These are phyloP conservation scores for Podospora didyma DNA, from an alignment of 495 filamentous ascomycete species.

Conservation along the genomic window DNA sequence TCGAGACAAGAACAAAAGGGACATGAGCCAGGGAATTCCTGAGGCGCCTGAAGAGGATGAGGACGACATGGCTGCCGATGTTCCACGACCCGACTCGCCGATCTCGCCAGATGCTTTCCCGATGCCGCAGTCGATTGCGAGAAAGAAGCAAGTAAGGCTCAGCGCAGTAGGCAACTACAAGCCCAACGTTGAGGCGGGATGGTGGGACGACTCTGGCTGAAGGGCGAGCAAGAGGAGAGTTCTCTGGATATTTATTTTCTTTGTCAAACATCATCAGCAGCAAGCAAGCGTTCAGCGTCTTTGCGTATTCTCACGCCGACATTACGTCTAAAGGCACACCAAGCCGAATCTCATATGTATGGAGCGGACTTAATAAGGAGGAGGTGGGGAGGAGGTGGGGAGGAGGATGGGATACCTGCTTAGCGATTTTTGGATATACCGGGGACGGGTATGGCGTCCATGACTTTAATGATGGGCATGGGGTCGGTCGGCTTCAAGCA, in stretches of 20 bases:
- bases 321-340: neutral
- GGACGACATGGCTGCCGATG: conserved; percentile 10
- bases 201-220: conserved; percentile 41
- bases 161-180: conserved; percentile 41
- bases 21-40: neutral
- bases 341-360: neutral
- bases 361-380: neutral
- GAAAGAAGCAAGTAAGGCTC: conserved; percentile 42
- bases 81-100: conserved; percentile 35
- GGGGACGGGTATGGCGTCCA: neutral
- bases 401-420: conserved; percentile 7
- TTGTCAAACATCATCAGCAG: too few relatives aligned
- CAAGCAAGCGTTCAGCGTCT: too few relatives aligned
- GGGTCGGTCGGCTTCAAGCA: neutral
- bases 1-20: neutral
- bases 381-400: neutral
- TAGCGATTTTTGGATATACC: neutral
- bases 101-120: conserved; percentile 29
- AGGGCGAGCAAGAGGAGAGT: neutral
- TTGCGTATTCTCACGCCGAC: too few relatives aligned
- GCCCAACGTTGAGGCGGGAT: conserved; percentile 32
- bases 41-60: conserved; percentile 22
- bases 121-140: conserved; percentile 28
- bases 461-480: neutral
- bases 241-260: too few relatives aligned